Percentiles rank a stretch among this genome's conserved stretches.
Conservation (phyloP, 768 basidiomycete genomes). For the Boletus vermiculosoides region DNA sequence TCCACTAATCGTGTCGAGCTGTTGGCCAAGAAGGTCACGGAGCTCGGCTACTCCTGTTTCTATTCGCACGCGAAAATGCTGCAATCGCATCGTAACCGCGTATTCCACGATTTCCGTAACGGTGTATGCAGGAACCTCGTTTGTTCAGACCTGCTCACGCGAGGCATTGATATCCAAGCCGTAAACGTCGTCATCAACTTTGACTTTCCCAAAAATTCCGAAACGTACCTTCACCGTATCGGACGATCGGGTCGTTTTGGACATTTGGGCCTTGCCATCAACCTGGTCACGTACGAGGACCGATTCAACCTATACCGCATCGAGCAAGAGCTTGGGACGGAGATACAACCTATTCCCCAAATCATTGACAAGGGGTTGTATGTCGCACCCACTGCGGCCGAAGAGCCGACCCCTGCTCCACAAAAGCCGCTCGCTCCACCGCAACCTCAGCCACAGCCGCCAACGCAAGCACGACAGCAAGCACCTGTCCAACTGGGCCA, state of each 20-base stretch:
- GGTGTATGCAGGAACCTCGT: slow-evolving; percentile 98
- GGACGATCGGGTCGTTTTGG: slow-evolving; percentile 98
- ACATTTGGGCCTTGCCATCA: slow-evolving; percentile 95
- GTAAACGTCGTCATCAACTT: slow-evolving; percentile 99
- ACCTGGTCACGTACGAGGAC: slow-evolving; percentile 97
- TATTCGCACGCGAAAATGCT: slow-evolving; percentile 99
- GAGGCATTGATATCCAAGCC: slow-evolving; percentile 99
- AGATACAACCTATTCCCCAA: slow-evolving; percentile 94
- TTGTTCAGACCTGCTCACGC: slow-evolving; percentile 95
- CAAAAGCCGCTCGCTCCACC: slow-evolving; percentile 36
- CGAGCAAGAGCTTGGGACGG: slow-evolving; percentile 97
- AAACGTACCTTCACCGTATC: slow-evolving; percentile 98
- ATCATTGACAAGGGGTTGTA: slow-evolving; percentile 89
- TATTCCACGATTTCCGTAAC: slow-evolving; percentile 99
- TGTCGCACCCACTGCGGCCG: slow-evolving; percentile 68
- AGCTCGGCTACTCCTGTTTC: slow-evolving; percentile 99
- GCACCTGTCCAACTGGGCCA: slow-evolving; percentile 25
- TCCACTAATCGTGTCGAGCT: slow-evolving; percentile 99
- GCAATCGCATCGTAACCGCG: slow-evolving; percentile 96
- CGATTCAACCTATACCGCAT: slow-evolving; percentile 97
- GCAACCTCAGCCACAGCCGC: slow-evolving; percentile 33
- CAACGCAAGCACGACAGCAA: slow-evolving; percentile 31
- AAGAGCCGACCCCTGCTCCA: slow-evolving; percentile 48
- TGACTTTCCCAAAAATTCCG: slow-evolving; percentile 98
- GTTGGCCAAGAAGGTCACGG: slow-evolving; percentile 98